Evolutionary conservation across 1,139 yeast genomes (phyloP), one percentile per base, ranked within the genome.

Genomic region (Hemisphaericaspora xylanilytica): DNA sequence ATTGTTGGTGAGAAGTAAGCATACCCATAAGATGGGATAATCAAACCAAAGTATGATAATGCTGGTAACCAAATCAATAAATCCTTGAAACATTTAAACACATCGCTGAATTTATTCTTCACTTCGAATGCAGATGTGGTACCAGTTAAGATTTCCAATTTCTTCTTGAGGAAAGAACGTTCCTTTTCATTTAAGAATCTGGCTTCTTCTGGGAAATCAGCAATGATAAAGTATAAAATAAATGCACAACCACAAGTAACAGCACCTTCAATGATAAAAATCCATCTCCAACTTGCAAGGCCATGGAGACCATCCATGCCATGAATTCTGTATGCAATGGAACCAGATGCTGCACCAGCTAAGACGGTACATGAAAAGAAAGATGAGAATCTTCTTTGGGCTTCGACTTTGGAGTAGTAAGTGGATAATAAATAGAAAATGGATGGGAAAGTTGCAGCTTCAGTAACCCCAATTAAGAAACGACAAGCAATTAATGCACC

Each of bases 401-500:
- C 77, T 58, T 84, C 90, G 12, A 60, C 63, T 41, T 81, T 70
- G 26, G 81, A 67, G 58, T 76, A 76, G 44, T 70, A 76, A 44
- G 73, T 70, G 27, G 85, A 67, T 48, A 83, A 66, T 40, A 83
- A 70, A 55, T 83, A 83, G 56, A 84, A 82, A 49, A 85, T 77
- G 14, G 86, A 82, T 1, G 89, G 88, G 65, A 83, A 83, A 50
- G 84, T 76, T 35, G 87, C 83, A 33, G 83, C 73, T 59, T 83
- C 90, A 42, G 78, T 70, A 36, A 80, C 54, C 44, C 90, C 90
- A 22, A 82, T 68, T 35, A 82, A 63, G 45, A 81, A 73, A 44
- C 90, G 73, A 41, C 85, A 77, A 5, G 76, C 78, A 27, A 78
- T 70, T 28, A 83, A 67, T 13, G 75, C 79, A 22, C 81, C 80